Conservation (phyloP, 345 rosid genomes). For the Alliaria petiolata region DNA sequence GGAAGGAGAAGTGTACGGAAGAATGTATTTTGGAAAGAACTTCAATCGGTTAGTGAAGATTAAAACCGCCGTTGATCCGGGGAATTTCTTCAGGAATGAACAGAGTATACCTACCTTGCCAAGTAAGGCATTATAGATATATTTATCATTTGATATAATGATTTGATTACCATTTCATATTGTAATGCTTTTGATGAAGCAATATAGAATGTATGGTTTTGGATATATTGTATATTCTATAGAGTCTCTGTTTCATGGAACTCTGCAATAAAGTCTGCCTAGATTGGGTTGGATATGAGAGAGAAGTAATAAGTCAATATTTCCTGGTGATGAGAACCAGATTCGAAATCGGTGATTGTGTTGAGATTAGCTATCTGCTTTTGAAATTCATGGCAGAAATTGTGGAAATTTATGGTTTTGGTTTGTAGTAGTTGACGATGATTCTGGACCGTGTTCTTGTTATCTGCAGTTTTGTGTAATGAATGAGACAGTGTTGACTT, state of each 20-base stretch:
- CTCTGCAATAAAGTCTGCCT: neutral
- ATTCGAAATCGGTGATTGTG: neutral
- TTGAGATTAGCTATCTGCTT: slow-evolving; percentile 3
- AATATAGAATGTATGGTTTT: slow-evolving; percentile 1
- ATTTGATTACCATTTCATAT: neutral
- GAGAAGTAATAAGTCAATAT: neutral
- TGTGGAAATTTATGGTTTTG: neutral
- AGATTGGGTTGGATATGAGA: neutral
- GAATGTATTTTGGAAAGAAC: slow-evolving; percentile 48
- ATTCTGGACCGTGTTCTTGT: slow-evolving; percentile 6
- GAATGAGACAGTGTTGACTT: slow-evolving; percentile 10
- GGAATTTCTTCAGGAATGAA: slow-evolving; percentile 53
- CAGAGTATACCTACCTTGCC: slow-evolving; percentile 55
- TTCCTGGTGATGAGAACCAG: neutral
- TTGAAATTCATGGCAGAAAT: neutral
- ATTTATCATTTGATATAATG: neutral
- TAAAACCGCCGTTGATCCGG: slow-evolving; percentile 49
- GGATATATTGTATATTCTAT: slow-evolving; percentile 16
- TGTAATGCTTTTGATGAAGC: slow-evolving; percentile 10
- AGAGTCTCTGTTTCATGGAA: neutral
- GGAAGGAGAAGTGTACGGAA: slow-evolving; percentile 52
- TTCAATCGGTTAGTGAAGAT: slow-evolving; percentile 51
- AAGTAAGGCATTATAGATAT: slow-evolving; percentile 26
- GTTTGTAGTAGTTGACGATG: slow-evolving; percentile 6
- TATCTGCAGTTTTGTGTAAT: neutral